phyloP scores from a whole-genome alignment of 352 stramenopile genomes.

The Globisporangium recalcitrans region DNA sequence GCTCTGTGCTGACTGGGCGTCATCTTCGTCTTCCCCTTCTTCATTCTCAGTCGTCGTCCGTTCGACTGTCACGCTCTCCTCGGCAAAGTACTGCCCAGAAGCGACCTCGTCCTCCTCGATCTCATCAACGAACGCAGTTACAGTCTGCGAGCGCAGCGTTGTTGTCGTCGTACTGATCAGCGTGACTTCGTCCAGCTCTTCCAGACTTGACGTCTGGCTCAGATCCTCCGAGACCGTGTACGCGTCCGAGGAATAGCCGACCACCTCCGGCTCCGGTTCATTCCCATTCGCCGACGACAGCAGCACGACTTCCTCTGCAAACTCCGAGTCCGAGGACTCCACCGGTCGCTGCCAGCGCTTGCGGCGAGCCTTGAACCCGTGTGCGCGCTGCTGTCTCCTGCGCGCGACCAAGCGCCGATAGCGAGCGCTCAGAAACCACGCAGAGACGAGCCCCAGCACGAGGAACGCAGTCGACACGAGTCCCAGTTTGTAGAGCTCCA shows the following conservation, averaged over 20 bases:
- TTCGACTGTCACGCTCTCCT: neutral
- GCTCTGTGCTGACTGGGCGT: neutral
- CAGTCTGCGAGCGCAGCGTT: neutral
- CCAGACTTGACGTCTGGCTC: neutral
- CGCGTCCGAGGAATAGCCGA: neutral
- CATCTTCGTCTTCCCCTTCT: neutral
- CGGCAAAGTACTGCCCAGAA: neutral
- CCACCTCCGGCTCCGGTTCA: conserved; percentile 17
- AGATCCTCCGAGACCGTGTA: conserved; percentile 1
- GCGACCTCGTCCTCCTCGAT: neutral
- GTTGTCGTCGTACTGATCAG: neutral
- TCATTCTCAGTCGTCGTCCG: neutral
- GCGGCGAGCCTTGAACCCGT: conserved; percentile 13
- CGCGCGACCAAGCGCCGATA: conserved; percentile 18
- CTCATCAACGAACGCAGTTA: neutral
- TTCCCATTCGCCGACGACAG: conserved; percentile 11
- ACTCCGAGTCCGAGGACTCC: conserved; percentile 20
- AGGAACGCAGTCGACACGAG: conserved; percentile 9
- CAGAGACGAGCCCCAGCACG: conserved; percentile 18
- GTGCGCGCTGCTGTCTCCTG: conserved; percentile 5
- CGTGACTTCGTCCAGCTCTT: neutral
- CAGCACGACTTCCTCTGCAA: conserved; percentile 40
- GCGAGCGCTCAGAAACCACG: conserved; percentile 24
- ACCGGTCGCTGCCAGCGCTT: conserved; percentile 30
- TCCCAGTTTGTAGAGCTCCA: conserved; percentile 5